Percentiles rank a stretch among this genome's conserved stretches.
Evolutionary conservation across 1,284 basidiomycete genomes (phyloP).

Genomic region (Trametes sp.): DNA sequence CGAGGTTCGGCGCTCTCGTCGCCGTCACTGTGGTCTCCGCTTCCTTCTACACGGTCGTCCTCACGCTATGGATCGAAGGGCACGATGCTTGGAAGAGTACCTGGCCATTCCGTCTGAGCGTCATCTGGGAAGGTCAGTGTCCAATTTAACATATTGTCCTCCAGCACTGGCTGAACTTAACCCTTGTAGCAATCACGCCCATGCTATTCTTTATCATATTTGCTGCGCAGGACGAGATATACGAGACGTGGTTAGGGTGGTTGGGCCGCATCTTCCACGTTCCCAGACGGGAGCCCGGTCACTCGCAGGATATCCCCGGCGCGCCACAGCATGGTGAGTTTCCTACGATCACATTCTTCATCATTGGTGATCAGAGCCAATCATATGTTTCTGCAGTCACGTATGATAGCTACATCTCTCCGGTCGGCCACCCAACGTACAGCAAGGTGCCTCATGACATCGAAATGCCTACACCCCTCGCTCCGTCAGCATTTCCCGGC

Average conservation of each 20-base stretch:
- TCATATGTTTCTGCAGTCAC: slow-evolving; percentile 4
- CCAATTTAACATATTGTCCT: background rate
- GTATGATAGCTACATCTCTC: slow-evolving; percentile 17
- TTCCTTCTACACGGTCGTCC: slow-evolving; percentile 32
- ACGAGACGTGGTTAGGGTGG: slow-evolving; percentile 35
- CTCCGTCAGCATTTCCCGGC: slow-evolving; percentile 5
- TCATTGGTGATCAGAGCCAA: background rate
- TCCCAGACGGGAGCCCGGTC: background rate
- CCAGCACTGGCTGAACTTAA: background rate
- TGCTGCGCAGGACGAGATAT: slow-evolving; percentile 39
- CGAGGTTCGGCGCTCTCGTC: slow-evolving; percentile 36
- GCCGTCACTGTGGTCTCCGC: slow-evolving; percentile 36
- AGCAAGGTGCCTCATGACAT: slow-evolving; percentile 18
- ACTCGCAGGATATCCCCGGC: background rate
- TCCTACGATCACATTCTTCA: background rate
- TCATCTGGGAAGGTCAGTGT: slow-evolving; percentile 38
- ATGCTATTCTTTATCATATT: slow-evolving; percentile 39
- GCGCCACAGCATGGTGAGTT: slow-evolving; percentile 20
- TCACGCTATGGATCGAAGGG: slow-evolving; percentile 30
- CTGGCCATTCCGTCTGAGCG: slow-evolving; percentile 24
- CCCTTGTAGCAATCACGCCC: slow-evolving; percentile 31
- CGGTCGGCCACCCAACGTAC: background rate
- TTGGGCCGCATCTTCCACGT: slow-evolving; percentile 12
- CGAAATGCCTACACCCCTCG: background rate
- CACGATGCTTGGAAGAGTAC: slow-evolving; percentile 5